A percentile compares a stretch with the other conserved stretches of the same genome.
Conservation (phyloP, 306 rosid species). For the Dryas octopetala region DNA sequence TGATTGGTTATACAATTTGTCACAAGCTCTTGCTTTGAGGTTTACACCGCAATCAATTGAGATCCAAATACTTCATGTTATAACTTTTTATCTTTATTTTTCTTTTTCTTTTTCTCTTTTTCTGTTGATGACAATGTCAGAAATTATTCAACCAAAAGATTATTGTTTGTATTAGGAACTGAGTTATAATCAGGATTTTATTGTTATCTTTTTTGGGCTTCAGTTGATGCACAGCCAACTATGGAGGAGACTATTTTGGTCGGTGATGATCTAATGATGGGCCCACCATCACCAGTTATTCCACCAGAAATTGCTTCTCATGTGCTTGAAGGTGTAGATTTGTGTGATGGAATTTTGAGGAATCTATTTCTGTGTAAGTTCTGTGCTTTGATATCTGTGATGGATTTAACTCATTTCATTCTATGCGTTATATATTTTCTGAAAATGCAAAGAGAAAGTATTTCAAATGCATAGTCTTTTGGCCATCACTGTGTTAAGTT, state of each 20-base stretch:
- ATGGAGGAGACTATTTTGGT: slow-evolving; percentile 97
- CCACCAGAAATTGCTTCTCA: slow-evolving; percentile 94
- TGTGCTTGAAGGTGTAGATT: slow-evolving; percentile 83
- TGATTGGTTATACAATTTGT: neutral
- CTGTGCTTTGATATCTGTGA: neutral
- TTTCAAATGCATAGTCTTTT: neutral
- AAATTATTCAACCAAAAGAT: neutral
- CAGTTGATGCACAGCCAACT: slow-evolving; percentile 89
- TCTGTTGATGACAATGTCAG: neutral
- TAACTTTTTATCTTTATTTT: neutral
- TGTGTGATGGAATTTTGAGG: slow-evolving; percentile 84
- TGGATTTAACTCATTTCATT: neutral
- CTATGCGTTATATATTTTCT: neutral
- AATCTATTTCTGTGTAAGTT: slow-evolving; percentile 83
- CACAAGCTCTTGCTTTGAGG: neutral
- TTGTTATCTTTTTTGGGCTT: slow-evolving; percentile 30
- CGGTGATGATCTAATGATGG: slow-evolving; percentile 91
- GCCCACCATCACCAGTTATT: slow-evolving; percentile 88
- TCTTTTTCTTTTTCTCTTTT: neutral
- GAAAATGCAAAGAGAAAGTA: neutral
- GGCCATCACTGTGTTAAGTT: neutral
- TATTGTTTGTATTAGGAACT: neutral
- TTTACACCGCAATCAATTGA: neutral
- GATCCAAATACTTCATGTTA: neutral
- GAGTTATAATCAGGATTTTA: neutral